These are phyloP conservation scores for Aspergillus caelatus DNA, from an alignment of 2,329 filamentous ascomycete genomes.

Conservation along the genomic window DNA sequence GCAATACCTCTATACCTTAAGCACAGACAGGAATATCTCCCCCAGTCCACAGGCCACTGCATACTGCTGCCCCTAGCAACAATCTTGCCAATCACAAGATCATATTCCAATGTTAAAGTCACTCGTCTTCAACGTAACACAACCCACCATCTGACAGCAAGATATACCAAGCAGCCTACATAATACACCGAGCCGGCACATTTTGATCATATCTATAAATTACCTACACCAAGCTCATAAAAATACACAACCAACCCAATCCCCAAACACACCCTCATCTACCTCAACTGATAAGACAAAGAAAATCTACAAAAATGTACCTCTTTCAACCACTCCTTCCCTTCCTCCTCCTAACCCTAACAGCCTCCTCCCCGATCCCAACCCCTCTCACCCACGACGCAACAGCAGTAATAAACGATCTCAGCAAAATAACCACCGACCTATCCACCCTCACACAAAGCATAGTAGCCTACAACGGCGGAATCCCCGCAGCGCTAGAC, in stretches of 20 bases:
- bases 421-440: conserved; percentile 10
- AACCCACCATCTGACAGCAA: not conserved
- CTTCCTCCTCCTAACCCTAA: conserved; percentile 5
- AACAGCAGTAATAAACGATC: conserved; percentile 13
- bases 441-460: conserved; percentile 4
- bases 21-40: too few species aligned
- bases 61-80: fast-evolving
- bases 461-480: conserved; percentile 12
- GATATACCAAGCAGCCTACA: not conserved
- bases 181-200: not conserved
- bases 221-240: too few species aligned
- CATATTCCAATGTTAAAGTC: not conserved
- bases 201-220: not conserved
- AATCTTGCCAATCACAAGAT: not conserved
- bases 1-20: too few species aligned
- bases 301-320: conserved; percentile 1
- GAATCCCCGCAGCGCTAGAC: not conserved
- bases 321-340: not conserved
- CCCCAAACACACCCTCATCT: not conserved
- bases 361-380: not conserved
- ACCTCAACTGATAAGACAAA: not conserved
- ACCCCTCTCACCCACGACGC: conserved; percentile 3
- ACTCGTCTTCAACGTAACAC: not conserved
- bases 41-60: too few species aligned
- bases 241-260: not conserved